A percentile compares a stretch with the other conserved stretches of the same genome.
phyloP scores from a whole-genome alignment of 2,329 filamentous ascomycete species.

The Alternaria angustiovoidea region DNA sequence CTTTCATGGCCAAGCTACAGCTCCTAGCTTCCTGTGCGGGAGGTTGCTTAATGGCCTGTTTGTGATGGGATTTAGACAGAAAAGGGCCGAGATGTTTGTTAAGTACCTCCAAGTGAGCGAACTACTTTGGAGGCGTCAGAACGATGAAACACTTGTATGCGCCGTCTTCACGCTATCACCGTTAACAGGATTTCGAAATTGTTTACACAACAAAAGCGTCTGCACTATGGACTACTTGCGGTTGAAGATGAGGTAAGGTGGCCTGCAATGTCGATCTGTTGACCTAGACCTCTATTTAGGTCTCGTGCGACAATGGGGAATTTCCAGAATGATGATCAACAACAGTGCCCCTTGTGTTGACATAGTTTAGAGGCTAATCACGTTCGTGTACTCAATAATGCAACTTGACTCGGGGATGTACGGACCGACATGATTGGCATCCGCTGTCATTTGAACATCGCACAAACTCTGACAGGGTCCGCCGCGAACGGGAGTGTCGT shows the following conservation, averaged over 20 bases:
- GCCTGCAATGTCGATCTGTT: constrained; percentile 9
- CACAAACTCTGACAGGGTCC: constrained; percentile 1
- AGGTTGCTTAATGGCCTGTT: constrained; percentile 1
- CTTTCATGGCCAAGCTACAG: constrained; percentile 7
- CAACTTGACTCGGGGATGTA: not conserved
- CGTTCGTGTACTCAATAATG: constrained; percentile 1
- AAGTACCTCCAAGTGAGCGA: constrained; percentile 3
- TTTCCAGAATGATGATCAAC: constrained; percentile 5
- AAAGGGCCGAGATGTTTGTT: constrained; percentile 3
- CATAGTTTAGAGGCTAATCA: not conserved
- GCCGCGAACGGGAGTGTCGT: not conserved
- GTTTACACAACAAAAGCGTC: not conserved
- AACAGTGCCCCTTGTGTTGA: not conserved
- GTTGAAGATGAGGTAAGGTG: constrained; percentile 5
- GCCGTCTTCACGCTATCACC: constrained; percentile 3
- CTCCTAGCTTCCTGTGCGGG: constrained; percentile 4
- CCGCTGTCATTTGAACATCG: constrained; percentile 3
- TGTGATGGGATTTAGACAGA: not conserved
- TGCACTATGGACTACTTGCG: not conserved
- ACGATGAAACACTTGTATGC: constrained; percentile 4
- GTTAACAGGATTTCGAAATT: not conserved
- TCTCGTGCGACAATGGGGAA: constrained; percentile 1
- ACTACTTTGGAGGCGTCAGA: not conserved
- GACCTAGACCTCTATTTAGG: constrained; percentile 2
- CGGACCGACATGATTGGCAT: not conserved